Evolutionary conservation across 1,139 yeast genomes (phyloP).

Genomic region (Blastobotrys petasosporus): DNA sequence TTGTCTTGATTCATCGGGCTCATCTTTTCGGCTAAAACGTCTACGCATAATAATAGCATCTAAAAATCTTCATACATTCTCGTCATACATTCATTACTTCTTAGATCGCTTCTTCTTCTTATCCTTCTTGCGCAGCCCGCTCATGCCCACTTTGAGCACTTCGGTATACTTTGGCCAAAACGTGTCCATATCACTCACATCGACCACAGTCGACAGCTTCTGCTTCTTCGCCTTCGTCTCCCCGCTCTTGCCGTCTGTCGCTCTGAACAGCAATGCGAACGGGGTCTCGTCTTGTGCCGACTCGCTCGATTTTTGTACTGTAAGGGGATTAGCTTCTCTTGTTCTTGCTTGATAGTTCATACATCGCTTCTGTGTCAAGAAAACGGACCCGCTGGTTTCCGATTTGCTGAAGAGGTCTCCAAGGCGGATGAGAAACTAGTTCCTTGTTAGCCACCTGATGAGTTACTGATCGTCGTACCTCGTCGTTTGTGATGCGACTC

Average conservation of each 20-base stretch:
- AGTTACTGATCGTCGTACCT: conserved; percentile 4
- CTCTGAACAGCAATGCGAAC: conserved; percentile 26
- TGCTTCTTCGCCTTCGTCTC: conserved; percentile 38
- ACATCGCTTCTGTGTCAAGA: conserved; percentile 29
- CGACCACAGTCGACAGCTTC: conserved; percentile 62
- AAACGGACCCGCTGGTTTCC: conserved; percentile 39
- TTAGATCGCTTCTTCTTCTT: conserved; percentile 50
- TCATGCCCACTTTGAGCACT: conserved; percentile 54
- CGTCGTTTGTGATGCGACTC: conserved; percentile 8
- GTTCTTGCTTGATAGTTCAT: conserved; percentile 12
- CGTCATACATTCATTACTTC: conserved; percentile 16
- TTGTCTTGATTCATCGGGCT: too few species aligned
- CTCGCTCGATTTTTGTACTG: neutral
- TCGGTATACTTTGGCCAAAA: conserved; percentile 69
- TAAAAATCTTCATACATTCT: neutral
- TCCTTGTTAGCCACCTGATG: too few species aligned
- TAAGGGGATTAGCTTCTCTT: neutral
- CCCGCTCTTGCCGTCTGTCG: conserved; percentile 53
- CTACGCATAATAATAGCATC: too few species aligned
- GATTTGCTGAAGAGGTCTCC: conserved; percentile 26
- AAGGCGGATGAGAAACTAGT: conserved; percentile 30
- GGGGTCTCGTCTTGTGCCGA: conserved; percentile 7
- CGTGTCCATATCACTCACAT: conserved; percentile 47
- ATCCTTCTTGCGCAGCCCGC: conserved; percentile 57
- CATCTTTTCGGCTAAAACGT: too few species aligned